Evolutionary conservation across 1,284 basidiomycete genomes (phyloP).

Genomic region (Cystobasidium slooffiae): DNA sequence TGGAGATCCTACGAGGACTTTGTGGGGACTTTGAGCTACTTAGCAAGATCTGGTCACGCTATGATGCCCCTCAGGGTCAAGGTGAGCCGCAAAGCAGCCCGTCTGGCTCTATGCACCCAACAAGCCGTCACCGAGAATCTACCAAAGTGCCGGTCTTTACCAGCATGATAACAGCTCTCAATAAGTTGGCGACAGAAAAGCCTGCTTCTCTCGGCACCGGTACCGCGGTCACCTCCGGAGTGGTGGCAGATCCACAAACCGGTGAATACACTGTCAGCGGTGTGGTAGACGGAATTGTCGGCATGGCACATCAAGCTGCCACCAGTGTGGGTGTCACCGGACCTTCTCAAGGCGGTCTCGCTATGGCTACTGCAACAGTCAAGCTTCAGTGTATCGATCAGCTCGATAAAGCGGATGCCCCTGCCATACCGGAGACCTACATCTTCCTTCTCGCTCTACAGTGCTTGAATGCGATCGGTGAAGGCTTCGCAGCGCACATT

Average conservation of each 20-base stretch:
- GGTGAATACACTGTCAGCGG: slow-evolving; percentile 51
- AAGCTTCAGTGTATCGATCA: slow-evolving; percentile 92
- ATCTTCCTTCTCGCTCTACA: slow-evolving; percentile 89
- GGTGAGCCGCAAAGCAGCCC: not conserved
- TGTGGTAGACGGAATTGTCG: slow-evolving; percentile 79
- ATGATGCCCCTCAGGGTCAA: slow-evolving; percentile 64
- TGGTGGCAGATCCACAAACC: slow-evolving; percentile 48
- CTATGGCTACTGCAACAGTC: slow-evolving; percentile 72
- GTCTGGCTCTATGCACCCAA: not conserved
- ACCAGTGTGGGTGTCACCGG: slow-evolving; percentile 70
- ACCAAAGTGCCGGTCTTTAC: slow-evolving; percentile 67
- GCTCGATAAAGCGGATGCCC: slow-evolving; percentile 92
- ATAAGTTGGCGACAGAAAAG: slow-evolving; percentile 82
- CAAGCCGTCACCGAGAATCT: not conserved
- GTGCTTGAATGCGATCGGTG: slow-evolving; percentile 81
- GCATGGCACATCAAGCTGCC: slow-evolving; percentile 77
- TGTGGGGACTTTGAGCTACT: slow-evolving; percentile 82
- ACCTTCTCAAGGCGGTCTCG: slow-evolving; percentile 69
- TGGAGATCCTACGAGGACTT: slow-evolving; percentile 87
- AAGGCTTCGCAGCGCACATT: slow-evolving; percentile 77
- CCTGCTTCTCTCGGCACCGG: slow-evolving; percentile 78
- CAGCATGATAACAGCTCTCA: slow-evolving; percentile 77
- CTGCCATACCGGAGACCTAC: slow-evolving; percentile 87
- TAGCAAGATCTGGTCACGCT: slow-evolving; percentile 76
- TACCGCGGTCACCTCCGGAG: slow-evolving; percentile 60